phyloP scores from a whole-genome alignment of 352 stramenopile genomes.

The Peronospora belbahrii region DNA sequence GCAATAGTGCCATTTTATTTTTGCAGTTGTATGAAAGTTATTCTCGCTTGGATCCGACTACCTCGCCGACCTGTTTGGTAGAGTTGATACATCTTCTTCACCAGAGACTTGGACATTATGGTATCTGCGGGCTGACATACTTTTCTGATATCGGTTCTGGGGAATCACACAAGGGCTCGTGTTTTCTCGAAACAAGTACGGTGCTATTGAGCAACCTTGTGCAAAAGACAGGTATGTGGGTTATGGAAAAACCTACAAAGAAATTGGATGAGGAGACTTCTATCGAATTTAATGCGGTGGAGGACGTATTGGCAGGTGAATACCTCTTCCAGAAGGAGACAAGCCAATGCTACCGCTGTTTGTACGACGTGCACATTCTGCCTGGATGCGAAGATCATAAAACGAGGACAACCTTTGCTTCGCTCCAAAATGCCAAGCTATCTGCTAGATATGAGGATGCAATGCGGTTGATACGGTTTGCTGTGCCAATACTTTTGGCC shows the following conservation, averaged over 20 bases:
- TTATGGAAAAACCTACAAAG: neutral
- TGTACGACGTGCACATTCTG: constrained; percentile 71
- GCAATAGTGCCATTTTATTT: constrained; percentile 46
- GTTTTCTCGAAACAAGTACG: constrained; percentile 40
- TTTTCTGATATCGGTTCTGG: constrained; percentile 8
- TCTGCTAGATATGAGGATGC: constrained; percentile 21
- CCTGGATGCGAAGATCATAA: constrained; percentile 54
- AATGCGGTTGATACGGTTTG: constrained; percentile 38
- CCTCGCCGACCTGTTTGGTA: constrained; percentile 8
- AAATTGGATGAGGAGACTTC: constrained; percentile 2
- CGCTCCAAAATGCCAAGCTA: constrained; percentile 22
- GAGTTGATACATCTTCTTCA: constrained; percentile 37
- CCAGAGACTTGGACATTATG: constrained; percentile 33
- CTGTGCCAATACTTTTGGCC: constrained; percentile 50
- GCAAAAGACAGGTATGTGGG: constrained; percentile 7
- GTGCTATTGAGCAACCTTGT: constrained; percentile 27
- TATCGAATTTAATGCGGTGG: constrained; percentile 7
- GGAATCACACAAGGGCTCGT: constrained; percentile 10
- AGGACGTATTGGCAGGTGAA: constrained; percentile 12
- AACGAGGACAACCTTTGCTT: constrained; percentile 28
- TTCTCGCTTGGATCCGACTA: neutral
- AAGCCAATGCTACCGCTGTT: constrained; percentile 61
- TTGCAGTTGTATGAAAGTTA: constrained; percentile 31
- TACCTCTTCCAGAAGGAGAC: constrained; percentile 40
- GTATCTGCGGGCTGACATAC: constrained; percentile 38